Conservation (phyloP, 495 filamentous ascomycete species). For the Terfezia claveryi region DNA sequence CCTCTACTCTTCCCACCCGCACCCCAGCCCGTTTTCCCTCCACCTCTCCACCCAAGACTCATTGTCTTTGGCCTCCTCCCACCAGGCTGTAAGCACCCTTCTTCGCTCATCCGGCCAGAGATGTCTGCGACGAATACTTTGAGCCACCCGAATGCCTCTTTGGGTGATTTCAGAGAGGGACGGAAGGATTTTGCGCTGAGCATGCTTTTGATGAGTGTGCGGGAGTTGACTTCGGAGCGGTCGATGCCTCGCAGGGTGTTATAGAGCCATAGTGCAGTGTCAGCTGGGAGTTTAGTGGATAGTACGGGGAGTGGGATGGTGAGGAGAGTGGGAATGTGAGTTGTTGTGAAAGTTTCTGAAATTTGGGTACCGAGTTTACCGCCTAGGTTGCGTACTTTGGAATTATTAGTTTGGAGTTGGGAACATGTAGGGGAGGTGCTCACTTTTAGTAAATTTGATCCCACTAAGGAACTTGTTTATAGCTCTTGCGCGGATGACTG, state of each 20-base stretch:
- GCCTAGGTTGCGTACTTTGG: constrained; percentile 54
- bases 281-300: no score
- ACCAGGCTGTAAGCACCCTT: constrained; percentile 35
- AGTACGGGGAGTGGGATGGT: constrained; percentile 29
- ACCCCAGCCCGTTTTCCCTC: constrained; percentile 11
- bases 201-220: constrained; percentile 94
- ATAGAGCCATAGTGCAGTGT: constrained; percentile 67
- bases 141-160: constrained; percentile 71
- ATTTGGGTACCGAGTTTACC: constrained; percentile 90
- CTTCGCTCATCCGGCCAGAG: constrained; percentile 69
- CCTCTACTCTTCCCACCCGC: constrained; percentile 41
- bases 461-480: constrained; percentile 54
- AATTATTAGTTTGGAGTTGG: neutral
- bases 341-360: constrained; percentile 51
- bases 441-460: constrained; percentile 81
- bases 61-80: constrained; percentile 68
- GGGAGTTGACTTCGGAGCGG: constrained; percentile 13
- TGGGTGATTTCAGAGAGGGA: constrained; percentile 55
- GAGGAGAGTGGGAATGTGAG: constrained; percentile 56
- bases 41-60: constrained; percentile 57
- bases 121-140: constrained; percentile 87
- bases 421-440: neutral
- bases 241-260: constrained; percentile 70
- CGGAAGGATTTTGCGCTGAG: constrained; percentile 92
- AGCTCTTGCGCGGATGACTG: constrained; percentile 66